These are phyloP conservation scores for Fusarium heterosporum DNA, from an alignment of 2,329 filamentous ascomycete species.

Conservation along the genomic window DNA sequence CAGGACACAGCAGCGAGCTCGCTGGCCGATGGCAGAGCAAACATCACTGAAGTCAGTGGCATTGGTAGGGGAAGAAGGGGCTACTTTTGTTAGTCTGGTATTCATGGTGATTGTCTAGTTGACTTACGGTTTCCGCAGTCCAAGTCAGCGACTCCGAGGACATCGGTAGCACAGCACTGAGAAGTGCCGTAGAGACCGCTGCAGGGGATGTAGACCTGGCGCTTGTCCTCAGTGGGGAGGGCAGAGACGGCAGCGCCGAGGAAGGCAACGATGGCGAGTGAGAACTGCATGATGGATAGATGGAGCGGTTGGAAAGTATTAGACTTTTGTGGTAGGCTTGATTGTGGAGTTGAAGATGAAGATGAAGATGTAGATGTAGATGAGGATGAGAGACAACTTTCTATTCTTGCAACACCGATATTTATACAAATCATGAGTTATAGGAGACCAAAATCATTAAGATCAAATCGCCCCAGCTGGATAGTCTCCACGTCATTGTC, in stretches of 20 bases:
- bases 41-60: slow-evolving; percentile 58
- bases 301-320: slow-evolving; percentile 8
- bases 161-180: slow-evolving; percentile 72
- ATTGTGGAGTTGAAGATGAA: neutral
- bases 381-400: neutral
- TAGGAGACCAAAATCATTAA: slow-evolving; percentile 4
- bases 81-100: slow-evolving; percentile 27
- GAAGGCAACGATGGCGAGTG: slow-evolving; percentile 45
- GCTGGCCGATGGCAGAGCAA: slow-evolving; percentile 63
- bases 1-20: slow-evolving; percentile 68
- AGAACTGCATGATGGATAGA: slow-evolving; percentile 49
- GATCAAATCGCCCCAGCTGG: neutral
- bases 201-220: slow-evolving; percentile 56
- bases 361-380: neutral
- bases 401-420: neutral
- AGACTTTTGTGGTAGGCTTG: neutral
- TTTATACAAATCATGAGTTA: slow-evolving; percentile 25
- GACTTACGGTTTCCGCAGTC: slow-evolving; percentile 67
- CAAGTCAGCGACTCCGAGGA: slow-evolving; percentile 67
- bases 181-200: slow-evolving; percentile 57
- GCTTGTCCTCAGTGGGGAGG: slow-evolving; percentile 50
- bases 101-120: fast-evolving
- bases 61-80: slow-evolving; percentile 50
- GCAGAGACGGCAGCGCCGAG: slow-evolving; percentile 43
- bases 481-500: slow-evolving; percentile 31